phyloP scores from a whole-genome alignment of 2,329 filamentous ascomycete genomes.

The Acarospora socialis region DNA sequence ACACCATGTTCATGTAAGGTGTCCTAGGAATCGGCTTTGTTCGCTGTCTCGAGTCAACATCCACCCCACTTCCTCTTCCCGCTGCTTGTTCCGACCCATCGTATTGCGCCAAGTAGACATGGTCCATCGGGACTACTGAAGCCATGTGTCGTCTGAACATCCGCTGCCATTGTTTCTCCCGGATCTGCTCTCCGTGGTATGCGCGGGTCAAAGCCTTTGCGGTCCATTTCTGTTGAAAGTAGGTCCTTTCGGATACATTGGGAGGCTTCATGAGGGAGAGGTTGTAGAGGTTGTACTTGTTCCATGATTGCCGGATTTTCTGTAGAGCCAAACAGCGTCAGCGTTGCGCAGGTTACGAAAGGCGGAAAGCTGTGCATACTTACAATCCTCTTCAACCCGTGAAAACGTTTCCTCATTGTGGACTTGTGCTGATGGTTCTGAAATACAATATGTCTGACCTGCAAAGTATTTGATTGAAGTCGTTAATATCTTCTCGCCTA shows the following conservation, averaged over 20 bases:
- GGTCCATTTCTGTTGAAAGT: slow-evolving; percentile 97
- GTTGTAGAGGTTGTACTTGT: slow-evolving; percentile 94
- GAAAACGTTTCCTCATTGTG: slow-evolving; percentile 45
- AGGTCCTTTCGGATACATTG: slow-evolving; percentile 42
- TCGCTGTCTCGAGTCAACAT: slow-evolving; percentile 17
- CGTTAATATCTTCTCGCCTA: too few species aligned
- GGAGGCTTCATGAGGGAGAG: slow-evolving; percentile 43
- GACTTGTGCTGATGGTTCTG: not conserved
- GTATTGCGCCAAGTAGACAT: slow-evolving; percentile 58
- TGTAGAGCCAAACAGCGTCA: too few species aligned
- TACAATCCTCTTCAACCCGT: slow-evolving; percentile 53
- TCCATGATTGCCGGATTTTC: slow-evolving; percentile 95
- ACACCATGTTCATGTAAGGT: slow-evolving; percentile 94
- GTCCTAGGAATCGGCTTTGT: slow-evolving; percentile 35
- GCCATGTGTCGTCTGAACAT: slow-evolving; percentile 76
- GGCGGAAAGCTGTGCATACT: slow-evolving; percentile 21
- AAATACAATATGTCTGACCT: too few species aligned
- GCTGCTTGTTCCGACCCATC: slow-evolving; percentile 75
- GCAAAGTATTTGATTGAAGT: too few species aligned
- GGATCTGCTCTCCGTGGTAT: slow-evolving; percentile 91
- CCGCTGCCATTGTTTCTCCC: slow-evolving; percentile 83
- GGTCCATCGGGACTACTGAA: slow-evolving; percentile 74
- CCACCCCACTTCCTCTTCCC: slow-evolving; percentile 65
- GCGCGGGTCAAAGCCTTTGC: slow-evolving; percentile 71
- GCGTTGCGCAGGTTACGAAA: slow-evolving; percentile 8